phyloP scores from a whole-genome alignment of 352 stramenopile genomes.

The Phytophthora citricola region DNA sequence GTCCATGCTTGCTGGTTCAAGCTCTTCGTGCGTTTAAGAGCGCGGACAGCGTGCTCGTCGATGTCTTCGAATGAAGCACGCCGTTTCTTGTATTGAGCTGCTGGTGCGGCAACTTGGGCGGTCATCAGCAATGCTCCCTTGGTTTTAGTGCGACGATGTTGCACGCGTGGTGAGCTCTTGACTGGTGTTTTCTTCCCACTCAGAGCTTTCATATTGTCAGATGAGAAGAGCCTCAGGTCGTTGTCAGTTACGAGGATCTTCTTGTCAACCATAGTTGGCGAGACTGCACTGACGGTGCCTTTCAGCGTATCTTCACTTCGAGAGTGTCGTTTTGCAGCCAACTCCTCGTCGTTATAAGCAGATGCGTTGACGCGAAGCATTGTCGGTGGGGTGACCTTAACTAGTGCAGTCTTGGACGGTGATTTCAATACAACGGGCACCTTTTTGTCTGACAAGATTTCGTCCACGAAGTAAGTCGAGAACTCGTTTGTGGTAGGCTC shows the following conservation, averaged over 20 bases:
- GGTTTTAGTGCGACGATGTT: slow-evolving; percentile 17
- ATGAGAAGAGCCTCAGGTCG: slow-evolving; percentile 46
- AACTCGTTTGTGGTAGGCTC: slow-evolving; percentile 13
- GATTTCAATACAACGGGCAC: not conserved
- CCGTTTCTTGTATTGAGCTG: slow-evolving; percentile 15
- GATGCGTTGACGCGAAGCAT: slow-evolving; percentile 22
- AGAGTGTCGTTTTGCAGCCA: not conserved
- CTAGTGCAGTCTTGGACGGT: not conserved
- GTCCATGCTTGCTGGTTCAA: slow-evolving; percentile 6
- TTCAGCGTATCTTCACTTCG: slow-evolving; percentile 8
- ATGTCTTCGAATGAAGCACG: slow-evolving; percentile 13
- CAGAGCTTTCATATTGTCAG: slow-evolving; percentile 26
- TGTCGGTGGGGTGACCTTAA: slow-evolving; percentile 5
- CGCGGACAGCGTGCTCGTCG: slow-evolving; percentile 6
- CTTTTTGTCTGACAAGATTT: slow-evolving; percentile 21
- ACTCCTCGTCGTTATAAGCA: slow-evolving; percentile 2
- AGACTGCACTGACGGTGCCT: slow-evolving; percentile 30
- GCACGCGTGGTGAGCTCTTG: slow-evolving; percentile 16
- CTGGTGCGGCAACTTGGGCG: not conserved
- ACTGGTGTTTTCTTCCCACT: not conserved
- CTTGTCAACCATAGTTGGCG: slow-evolving; percentile 47
- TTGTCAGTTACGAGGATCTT: slow-evolving; percentile 59
- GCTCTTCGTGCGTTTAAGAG: slow-evolving; percentile 22
- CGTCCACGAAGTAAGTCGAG: slow-evolving; percentile 21
- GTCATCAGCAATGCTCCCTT: not conserved